A percentile compares a stretch with the other conserved stretches of the same genome.
Conservation (phyloP, 306 rosid genomes). For the Trichosanthes truncata region DNA sequence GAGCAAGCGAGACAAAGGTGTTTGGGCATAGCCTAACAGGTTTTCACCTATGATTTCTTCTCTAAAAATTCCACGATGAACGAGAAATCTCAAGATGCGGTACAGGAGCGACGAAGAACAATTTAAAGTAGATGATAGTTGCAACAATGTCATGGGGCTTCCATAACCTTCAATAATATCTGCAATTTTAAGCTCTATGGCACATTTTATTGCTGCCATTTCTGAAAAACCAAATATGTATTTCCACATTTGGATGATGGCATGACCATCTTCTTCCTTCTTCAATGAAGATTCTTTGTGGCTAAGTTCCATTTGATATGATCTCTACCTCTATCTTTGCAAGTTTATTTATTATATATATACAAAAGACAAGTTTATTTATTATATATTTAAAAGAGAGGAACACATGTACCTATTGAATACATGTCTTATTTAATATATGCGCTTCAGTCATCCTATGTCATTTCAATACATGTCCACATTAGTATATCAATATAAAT, state of each 20-base stretch:
- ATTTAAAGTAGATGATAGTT: conserved; percentile 29
- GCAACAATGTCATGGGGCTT: conserved; percentile 35
- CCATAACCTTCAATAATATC: conserved; percentile 48
- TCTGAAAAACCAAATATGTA: conserved; percentile 49
- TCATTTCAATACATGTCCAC: too few species aligned
- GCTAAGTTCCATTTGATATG: background rate
- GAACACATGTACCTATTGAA: too few species aligned
- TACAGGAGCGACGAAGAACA: conserved; percentile 22
- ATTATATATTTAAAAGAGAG: too few species aligned
- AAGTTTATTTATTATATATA: background rate
- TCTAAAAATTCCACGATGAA: conserved; percentile 31
- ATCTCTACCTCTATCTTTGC: background rate
- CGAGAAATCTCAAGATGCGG: conserved; percentile 47
- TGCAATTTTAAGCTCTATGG: conserved; percentile 53
- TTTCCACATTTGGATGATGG: conserved; percentile 27
- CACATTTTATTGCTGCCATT: conserved; percentile 50
- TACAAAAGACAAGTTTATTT: background rate
- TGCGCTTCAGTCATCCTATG: too few species aligned
- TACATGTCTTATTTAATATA: too few species aligned
- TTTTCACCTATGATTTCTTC: background rate
- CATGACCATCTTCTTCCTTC: conserved; percentile 24
- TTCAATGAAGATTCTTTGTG: background rate
- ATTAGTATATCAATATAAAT: too few species aligned
- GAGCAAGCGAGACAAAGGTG: conserved; percentile 24
- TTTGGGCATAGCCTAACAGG: conserved; percentile 14